Evolutionary conservation across 2,329 filamentous ascomycete species (phyloP).

Genomic region (Madurella fahalii): DNA sequence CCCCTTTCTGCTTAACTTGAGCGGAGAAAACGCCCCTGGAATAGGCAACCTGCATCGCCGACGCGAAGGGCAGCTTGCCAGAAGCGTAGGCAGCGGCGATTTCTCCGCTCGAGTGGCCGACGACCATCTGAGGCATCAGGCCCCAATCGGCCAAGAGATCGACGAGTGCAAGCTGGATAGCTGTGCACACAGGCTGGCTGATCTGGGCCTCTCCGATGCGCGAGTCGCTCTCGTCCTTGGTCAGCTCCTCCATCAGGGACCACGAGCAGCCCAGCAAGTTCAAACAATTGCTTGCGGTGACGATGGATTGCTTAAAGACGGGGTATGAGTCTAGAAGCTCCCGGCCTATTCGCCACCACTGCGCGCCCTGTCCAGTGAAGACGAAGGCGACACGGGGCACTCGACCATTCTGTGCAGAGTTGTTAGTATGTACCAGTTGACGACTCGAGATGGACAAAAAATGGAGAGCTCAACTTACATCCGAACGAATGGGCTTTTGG

Average conservation of each 20-base stretch:
- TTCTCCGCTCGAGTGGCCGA: slow-evolving; percentile 39
- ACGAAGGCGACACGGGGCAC: slow-evolving; percentile 11
- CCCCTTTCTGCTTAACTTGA: neutral
- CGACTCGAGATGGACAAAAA: neutral
- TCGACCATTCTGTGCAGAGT: neutral
- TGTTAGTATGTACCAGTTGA: neutral
- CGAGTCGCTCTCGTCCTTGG: too few species aligned
- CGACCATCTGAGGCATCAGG: slow-evolving; percentile 25
- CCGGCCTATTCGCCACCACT: slow-evolving; percentile 37
- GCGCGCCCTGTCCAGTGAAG: slow-evolving; percentile 42
- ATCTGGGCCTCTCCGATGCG: neutral
- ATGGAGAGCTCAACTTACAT: too few species aligned
- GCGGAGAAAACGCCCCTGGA: neutral
- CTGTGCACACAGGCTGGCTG: slow-evolving; percentile 48
- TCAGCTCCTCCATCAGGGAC: too few species aligned
- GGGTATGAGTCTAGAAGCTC: slow-evolving; percentile 13
- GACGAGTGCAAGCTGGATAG: slow-evolving; percentile 43
- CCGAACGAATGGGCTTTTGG: too few species aligned
- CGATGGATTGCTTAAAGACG: neutral
- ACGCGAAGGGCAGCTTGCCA: slow-evolving; percentile 27
- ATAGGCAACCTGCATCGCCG: neutral
- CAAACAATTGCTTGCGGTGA: neutral
- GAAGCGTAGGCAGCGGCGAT: slow-evolving; percentile 39
- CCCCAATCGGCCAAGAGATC: slow-evolving; percentile 25
- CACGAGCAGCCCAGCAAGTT: too few species aligned